Evolutionary conservation across 805 yeast genomes (phyloP).

Genomic region (Wickerhamomyces tratensis): DNA sequence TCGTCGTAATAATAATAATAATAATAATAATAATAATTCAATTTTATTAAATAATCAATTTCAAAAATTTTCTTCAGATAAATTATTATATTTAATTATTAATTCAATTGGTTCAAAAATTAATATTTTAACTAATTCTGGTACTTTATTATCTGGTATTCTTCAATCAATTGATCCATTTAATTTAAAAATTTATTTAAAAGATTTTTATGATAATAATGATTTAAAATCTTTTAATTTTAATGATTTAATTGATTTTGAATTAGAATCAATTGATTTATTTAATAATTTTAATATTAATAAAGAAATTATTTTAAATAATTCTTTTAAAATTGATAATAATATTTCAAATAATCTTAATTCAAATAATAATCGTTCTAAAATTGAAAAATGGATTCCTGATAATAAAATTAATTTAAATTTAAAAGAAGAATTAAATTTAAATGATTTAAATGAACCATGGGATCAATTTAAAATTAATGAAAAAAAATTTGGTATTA

Average conservation of each 20-base stretch:
- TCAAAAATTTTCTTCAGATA: slow-evolving; percentile 31
- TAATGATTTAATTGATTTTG: slow-evolving; percentile 29
- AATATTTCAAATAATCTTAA: slow-evolving; percentile 52
- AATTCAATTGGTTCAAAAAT: slow-evolving; percentile 52
- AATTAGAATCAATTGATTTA: slow-evolving; percentile 25
- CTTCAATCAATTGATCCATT: slow-evolving; percentile 45
- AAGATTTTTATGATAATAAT: slow-evolving; percentile 19
- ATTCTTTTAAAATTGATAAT: slow-evolving; percentile 73
- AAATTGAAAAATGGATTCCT: slow-evolving; percentile 72
- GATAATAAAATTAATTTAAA: slow-evolving; percentile 29
- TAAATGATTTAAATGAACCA: slow-evolving; percentile 27
- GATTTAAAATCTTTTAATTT: slow-evolving; percentile 18
- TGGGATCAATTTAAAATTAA: slow-evolving; percentile 98
- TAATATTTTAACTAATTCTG: slow-evolving; percentile 51
- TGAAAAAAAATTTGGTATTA: slow-evolving; percentile 80
- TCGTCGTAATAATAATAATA: background rate
- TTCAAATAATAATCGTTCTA: slow-evolving; percentile 47
- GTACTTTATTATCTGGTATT: slow-evolving; percentile 49
- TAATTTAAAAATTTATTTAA: slow-evolving; percentile 24
- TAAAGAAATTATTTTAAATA: too few relatives aligned
- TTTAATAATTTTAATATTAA: too few relatives aligned
- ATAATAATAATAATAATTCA: too few relatives aligned
- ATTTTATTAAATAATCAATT: slow-evolving; percentile 17
- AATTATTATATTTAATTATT: slow-evolving; percentile 43
- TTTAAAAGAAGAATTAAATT: slow-evolving; percentile 15